Base-by-base conservation (phyloP, 305 asterid genomes). In the Salvia sclarea region DNA sequence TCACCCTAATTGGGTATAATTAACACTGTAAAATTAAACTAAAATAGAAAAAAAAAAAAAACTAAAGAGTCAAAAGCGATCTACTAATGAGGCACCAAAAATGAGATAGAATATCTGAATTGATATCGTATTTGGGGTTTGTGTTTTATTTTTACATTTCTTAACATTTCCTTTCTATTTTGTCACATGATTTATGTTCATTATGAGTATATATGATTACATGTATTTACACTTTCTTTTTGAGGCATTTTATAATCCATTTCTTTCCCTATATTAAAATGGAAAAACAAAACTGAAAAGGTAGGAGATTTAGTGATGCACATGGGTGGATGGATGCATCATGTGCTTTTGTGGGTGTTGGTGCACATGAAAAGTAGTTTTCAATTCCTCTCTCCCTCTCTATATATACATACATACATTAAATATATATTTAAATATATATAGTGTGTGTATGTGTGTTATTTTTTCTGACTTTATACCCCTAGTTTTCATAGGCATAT, bases 281-380 rank as follows among this genome's bases (percentile, higher is more conserved):
- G 3, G 10, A 31, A 58, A 33, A 16, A 50, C 8, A 17, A 60
- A 59, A 48, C 0, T 9, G 61, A 38, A 25, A 55, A 47, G 49
- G 57, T 35, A 9, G 13, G 49, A 52, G 71, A 68, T 48, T 35
- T 66, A 64, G 67, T 44, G 66, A 63, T 14, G 76, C 79, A 73
- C 77, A 76, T 76, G 81, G 80, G 72, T 54, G 74, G 68, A 64
- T 69, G 68, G 68, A 44, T 41, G 68, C 75, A 73, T 68, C 77
- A 74, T 76, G 79, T 73, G 72, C 75, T 69, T 76, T 74, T 68
- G 76, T 75, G 73, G 72, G 69, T 66, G 65, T 59, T 78, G 72
- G 70, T 75, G 74, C 76, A 70, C 69, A 64, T 69, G 68, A 71
- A 66, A 68, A 22, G 64, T 38, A 14, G 47, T 28, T 47, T 61